phyloP scores from a whole-genome alignment of 768 basidiomycete species.

The Termitomyces eurrhizus region DNA sequence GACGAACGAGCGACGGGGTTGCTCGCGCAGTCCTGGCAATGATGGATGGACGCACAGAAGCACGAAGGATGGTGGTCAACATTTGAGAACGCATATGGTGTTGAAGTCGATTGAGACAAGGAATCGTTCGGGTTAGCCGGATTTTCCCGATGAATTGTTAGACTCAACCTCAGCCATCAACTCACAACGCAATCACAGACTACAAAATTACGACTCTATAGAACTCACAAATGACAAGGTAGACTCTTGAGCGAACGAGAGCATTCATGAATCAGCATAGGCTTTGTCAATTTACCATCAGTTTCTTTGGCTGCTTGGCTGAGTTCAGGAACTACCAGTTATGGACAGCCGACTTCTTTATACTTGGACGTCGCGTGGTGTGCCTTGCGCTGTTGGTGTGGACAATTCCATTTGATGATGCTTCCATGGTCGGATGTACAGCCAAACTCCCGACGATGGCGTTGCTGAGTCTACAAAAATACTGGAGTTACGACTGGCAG shows the following conservation, averaged over 20 bases:
- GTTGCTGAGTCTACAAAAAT: neutral
- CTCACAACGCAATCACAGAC: neutral
- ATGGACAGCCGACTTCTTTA: neutral
- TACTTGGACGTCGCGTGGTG: neutral
- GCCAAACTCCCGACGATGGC: neutral
- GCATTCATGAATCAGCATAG: neutral
- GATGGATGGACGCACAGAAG: constrained; percentile 46
- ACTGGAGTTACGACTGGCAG: constrained; percentile 9
- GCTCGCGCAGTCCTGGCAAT: constrained; percentile 32
- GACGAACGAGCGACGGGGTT: constrained; percentile 42
- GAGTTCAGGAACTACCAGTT: neutral
- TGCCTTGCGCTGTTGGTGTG: neutral
- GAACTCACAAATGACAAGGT: neutral
- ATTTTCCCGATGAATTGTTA: constrained; percentile 20
- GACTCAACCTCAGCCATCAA: neutral
- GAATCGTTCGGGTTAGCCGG: constrained; percentile 27
- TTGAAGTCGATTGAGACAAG: constrained; percentile 15
- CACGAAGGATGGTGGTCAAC: constrained; percentile 60
- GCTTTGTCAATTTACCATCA: neutral
- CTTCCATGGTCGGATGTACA: neutral
- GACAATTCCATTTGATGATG: neutral
- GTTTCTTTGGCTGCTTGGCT: neutral
- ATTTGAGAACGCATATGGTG: constrained; percentile 54
- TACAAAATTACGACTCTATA: neutral
- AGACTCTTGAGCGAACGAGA: neutral